phyloP scores from a whole-genome alignment of 1,139 yeast genomes.

The Taphrina communis region DNA sequence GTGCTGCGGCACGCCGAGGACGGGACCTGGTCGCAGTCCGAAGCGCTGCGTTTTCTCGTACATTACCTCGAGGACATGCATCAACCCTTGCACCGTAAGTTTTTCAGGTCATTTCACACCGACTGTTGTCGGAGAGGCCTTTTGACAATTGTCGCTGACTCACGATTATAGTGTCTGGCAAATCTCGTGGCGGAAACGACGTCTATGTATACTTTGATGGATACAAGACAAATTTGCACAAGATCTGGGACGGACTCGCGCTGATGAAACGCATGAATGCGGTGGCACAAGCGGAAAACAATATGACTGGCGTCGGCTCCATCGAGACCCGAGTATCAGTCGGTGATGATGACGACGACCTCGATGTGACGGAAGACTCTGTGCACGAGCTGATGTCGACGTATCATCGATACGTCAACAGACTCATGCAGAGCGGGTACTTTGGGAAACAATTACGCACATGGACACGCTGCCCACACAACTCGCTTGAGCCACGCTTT shows the following conservation, averaged over 20 bases:
- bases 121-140: too few species aligned
- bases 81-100: conserved; percentile 34
- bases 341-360: neutral
- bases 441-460: conserved; percentile 1
- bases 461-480: conserved; percentile 29
- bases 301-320: neutral
- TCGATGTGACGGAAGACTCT: neutral
- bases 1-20: conserved; percentile 26
- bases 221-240: conserved; percentile 31
- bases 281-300: neutral
- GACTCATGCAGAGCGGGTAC: conserved; percentile 8
- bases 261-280: conserved; percentile 16
- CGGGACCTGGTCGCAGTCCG: conserved; percentile 29
- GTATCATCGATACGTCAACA: conserved; percentile 23
- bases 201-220: conserved; percentile 31
- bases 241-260: conserved; percentile 35
- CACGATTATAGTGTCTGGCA: conserved; percentile 20
- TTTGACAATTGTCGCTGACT: too few species aligned
- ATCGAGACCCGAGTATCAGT: neutral
- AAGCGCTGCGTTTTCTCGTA: conserved; percentile 35
- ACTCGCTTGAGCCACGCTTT: conserved; percentile 7
- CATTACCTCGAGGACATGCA: conserved; percentile 35
- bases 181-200: conserved; percentile 38
- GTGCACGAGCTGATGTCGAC: conserved; percentile 10
- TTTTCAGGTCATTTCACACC: too few species aligned